These are phyloP conservation scores for Hygrophila difformis DNA, from an alignment of 257 asterid genomes.

Conservation along the genomic window DNA sequence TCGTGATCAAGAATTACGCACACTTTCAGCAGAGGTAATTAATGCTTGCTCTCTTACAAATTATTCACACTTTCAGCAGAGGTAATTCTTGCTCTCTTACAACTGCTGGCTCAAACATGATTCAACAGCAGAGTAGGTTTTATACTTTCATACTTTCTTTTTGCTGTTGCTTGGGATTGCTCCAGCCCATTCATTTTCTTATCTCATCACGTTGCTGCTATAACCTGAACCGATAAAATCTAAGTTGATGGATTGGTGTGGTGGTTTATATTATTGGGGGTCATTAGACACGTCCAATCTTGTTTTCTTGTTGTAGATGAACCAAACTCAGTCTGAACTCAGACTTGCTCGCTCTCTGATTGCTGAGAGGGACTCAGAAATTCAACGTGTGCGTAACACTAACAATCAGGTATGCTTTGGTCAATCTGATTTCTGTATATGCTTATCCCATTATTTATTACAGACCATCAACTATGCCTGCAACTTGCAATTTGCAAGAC, in stretches of 20 bases:
- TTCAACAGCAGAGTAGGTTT: neutral
- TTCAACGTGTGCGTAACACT: constrained; percentile 64
- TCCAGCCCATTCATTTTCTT: neutral
- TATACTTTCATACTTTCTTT: neutral
- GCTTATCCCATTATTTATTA: too few relatives aligned
- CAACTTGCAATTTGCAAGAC: too few relatives aligned
- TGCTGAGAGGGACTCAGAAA: constrained; percentile 86
- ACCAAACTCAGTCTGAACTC: constrained; percentile 87
- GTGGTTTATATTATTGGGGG: neutral
- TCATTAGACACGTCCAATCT: neutral
- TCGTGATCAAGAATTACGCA: constrained; percentile 96
- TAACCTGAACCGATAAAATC: too few relatives aligned
- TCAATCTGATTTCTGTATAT: neutral
- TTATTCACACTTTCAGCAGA: constrained; percentile 90
- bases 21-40: constrained; percentile 87
- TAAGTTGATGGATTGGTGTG: neutral
- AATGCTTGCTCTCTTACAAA: constrained; percentile 16
- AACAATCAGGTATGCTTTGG: constrained; percentile 62
- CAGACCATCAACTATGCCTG: too few relatives aligned
- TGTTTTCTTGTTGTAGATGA: constrained; percentile 54
- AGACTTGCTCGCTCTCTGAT: constrained; percentile 87
- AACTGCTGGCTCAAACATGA: neutral
- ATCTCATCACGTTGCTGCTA: too few relatives aligned
- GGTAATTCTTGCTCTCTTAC: constrained; percentile 34
- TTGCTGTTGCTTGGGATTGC: neutral